These are phyloP conservation scores for Wakefieldia striispora DNA, from an alignment of 768 basidiomycete genomes.

Conservation along the genomic window DNA sequence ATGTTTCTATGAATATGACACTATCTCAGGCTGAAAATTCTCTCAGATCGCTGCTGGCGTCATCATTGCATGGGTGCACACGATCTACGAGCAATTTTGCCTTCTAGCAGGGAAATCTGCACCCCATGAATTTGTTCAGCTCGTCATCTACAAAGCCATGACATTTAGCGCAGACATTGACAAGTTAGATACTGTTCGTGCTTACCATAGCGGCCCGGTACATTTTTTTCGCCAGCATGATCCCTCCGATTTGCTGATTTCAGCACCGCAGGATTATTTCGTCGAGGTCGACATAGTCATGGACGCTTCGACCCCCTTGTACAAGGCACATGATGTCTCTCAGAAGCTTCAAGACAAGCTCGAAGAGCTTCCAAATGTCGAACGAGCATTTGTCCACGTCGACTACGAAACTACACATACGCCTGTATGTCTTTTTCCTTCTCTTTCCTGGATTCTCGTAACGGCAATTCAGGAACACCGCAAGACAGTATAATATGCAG, in stretches of 20 bases:
- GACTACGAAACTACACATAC: conserved; percentile 90
- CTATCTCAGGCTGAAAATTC: not conserved
- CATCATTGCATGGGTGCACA: conserved; percentile 72
- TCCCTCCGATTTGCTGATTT: not conserved
- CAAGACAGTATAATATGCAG: conserved; percentile 26
- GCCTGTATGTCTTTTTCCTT: conserved; percentile 40
- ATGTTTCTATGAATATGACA: conserved; percentile 24
- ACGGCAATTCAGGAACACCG: conserved; percentile 41
- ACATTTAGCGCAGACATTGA: conserved; percentile 88
- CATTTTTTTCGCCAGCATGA: conserved; percentile 7
- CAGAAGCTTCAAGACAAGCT: conserved; percentile 87
- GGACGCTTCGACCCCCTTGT: conserved; percentile 82
- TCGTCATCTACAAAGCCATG: conserved; percentile 85
- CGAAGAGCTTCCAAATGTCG: conserved; percentile 86
- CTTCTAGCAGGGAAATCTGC: conserved; percentile 91
- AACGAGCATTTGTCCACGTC: conserved; percentile 92
- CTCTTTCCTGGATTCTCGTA: not conserved
- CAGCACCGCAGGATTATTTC: conserved; percentile 65
- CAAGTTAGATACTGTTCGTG: conserved; percentile 87
- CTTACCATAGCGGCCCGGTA: conserved; percentile 88
- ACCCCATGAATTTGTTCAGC: conserved; percentile 84
- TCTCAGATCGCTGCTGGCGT: conserved; percentile 75
- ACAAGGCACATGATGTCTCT: conserved; percentile 84
- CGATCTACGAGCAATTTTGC: conserved; percentile 78
- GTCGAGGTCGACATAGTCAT: conserved; percentile 97